These are phyloP conservation scores for Limnomonas spitsbergensis DNA, from an alignment of 139 green algal species.

Conservation along the genomic window DNA sequence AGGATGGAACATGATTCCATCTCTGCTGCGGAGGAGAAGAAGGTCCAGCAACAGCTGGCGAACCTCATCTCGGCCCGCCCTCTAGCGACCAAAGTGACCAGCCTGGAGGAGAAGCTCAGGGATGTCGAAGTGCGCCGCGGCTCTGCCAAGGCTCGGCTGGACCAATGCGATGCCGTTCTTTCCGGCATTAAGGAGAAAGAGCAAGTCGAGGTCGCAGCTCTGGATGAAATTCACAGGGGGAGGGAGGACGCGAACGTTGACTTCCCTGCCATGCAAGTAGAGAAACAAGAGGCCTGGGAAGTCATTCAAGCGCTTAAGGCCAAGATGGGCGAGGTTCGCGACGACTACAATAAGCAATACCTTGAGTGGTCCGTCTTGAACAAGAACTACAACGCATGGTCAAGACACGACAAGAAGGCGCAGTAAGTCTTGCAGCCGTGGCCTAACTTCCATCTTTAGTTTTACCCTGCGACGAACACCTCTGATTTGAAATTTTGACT, in stretches of 20 bases:
- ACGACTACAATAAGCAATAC: constrained; percentile 42
- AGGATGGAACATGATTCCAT: constrained; percentile 48
- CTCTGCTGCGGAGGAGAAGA: constrained; percentile 38
- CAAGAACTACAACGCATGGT: constrained; percentile 32
- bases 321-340: constrained; percentile 44
- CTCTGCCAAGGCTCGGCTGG: constrained; percentile 18
- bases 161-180: constrained; percentile 41
- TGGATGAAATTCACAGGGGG: constrained; percentile 33
- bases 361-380: constrained; percentile 44
- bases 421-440: constrained; percentile 11
- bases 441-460: not conserved
- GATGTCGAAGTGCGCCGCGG: constrained; percentile 12
- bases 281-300: constrained; percentile 30
- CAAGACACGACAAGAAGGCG: constrained; percentile 21
- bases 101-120: constrained; percentile 31
- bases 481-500: too few species aligned
- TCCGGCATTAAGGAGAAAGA: constrained; percentile 27
- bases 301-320: constrained; percentile 26
- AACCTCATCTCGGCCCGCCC: constrained; percentile 25
- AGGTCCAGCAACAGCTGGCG: constrained; percentile 26
- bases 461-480: too few species aligned
- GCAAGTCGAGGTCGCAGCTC: constrained; percentile 22
- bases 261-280: constrained; percentile 28
- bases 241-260: constrained; percentile 28
- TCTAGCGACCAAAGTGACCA: constrained; percentile 17